Conservation (phyloP, 2,329 filamentous ascomycete species). For the Aspergillus amoenus region DNA sequence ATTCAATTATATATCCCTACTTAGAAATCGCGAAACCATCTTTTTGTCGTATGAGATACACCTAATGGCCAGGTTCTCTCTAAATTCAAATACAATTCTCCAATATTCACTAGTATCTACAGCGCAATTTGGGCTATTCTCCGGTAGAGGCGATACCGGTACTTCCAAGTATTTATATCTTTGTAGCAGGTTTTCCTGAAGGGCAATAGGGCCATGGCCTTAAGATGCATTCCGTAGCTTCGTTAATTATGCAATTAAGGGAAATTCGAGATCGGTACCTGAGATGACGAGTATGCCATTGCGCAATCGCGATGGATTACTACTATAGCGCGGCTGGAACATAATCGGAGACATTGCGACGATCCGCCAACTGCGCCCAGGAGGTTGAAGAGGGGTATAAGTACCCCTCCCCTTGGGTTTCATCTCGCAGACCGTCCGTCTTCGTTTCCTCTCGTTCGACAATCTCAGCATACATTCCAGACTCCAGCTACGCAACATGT, state of each 20-base stretch:
- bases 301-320: not conserved
- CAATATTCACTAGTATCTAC: not conserved
- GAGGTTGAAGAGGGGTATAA: not conserved
- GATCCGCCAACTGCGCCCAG: not conserved
- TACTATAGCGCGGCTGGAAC: not conserved
- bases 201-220: too few species aligned
- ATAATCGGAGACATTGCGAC: not conserved
- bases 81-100: not conserved
- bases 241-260: too few species aligned
- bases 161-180: not conserved
- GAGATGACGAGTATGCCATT: not conserved
- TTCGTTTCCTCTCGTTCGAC: not conserved
- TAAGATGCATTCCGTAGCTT: too few species aligned
- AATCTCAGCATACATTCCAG: not conserved
- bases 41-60: not conserved
- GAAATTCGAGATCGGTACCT: not conserved
- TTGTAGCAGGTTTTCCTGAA: not conserved
- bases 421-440: not conserved
- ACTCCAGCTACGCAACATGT: slow-evolving; percentile 23
- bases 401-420: not conserved
- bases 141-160: too few species aligned
- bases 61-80: not conserved
- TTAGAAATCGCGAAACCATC: not conserved
- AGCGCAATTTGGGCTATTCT: not conserved
- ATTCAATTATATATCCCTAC: not conserved